Conservation (phyloP, 2,329 filamentous ascomycete species). For the Cadophora luteo-olivacea region DNA sequence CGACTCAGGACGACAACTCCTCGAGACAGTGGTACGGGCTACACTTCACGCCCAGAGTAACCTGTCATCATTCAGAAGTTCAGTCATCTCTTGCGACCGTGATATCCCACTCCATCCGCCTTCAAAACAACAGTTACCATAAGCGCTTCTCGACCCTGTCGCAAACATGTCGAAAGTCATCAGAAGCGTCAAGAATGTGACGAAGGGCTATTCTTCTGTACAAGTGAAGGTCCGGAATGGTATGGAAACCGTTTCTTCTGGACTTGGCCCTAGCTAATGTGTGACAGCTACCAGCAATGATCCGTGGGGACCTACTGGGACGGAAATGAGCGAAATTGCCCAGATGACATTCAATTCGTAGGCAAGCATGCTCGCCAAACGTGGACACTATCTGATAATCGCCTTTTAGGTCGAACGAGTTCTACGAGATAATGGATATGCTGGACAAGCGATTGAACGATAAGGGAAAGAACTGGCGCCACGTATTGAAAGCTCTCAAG, state of each 20-base stretch:
- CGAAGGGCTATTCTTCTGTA: slow-evolving; percentile 95
- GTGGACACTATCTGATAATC: slow-evolving; percentile 21
- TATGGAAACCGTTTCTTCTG: slow-evolving; percentile 54
- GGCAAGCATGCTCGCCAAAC: slow-evolving; percentile 44
- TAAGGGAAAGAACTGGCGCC: slow-evolving; percentile 99
- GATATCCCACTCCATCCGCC: slow-evolving; percentile 5
- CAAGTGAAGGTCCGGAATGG: slow-evolving; percentile 99
- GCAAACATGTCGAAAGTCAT: slow-evolving; percentile 92
- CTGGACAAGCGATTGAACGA: slow-evolving; percentile 98
- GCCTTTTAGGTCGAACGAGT: slow-evolving; percentile 76
- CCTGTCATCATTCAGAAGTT: slow-evolving; percentile 20
- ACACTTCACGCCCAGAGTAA: slow-evolving; percentile 15
- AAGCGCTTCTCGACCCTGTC: slow-evolving; percentile 26
- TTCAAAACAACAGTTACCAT: not conserved
- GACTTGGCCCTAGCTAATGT: slow-evolving; percentile 40
- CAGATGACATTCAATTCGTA: slow-evolving; percentile 98
- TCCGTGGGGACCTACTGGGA: slow-evolving; percentile 96
- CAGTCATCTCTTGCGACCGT: slow-evolving; percentile 12
- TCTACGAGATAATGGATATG: slow-evolving; percentile 99
- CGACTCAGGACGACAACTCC: slow-evolving; percentile 23
- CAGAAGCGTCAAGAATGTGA: slow-evolving; percentile 98
- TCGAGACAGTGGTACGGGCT: slow-evolving; percentile 20
- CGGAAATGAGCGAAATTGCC: slow-evolving; percentile 98
- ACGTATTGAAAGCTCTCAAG: slow-evolving; percentile 96
- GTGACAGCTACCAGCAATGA: slow-evolving; percentile 94